Percentiles rank a stretch among this genome's conserved stretches.
These are phyloP conservation scores for Fonsecaea erecta DNA, from an alignment of 2,329 filamentous ascomycete species.

Conservation along the genomic window DNA sequence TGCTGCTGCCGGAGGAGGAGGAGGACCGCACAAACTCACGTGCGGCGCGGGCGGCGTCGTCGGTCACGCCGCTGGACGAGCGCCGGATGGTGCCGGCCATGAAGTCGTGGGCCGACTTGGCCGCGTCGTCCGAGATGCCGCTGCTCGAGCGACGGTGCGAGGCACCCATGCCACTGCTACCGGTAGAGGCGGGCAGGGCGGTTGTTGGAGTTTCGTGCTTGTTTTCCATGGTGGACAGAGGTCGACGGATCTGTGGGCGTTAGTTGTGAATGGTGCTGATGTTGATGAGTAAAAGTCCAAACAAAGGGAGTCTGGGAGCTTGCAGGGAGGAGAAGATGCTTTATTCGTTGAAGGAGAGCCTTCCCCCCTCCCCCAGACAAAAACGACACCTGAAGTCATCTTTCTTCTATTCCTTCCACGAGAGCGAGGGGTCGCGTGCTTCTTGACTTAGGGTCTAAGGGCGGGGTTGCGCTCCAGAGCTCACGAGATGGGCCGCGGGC, in stretches of 20 bases:
- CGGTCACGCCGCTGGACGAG: conserved; percentile 29
- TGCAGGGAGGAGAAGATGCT: background rate
- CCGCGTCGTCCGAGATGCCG: conserved; percentile 30
- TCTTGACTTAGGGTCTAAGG: conserved; percentile 6
- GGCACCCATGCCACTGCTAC: conserved; percentile 10
- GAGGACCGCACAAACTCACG: conserved; percentile 24
- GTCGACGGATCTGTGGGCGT: background rate
- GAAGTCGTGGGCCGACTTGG: conserved; percentile 32
- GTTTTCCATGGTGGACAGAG: conserved; percentile 4
- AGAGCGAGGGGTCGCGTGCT: conserved; percentile 25
- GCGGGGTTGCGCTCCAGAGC: conserved; percentile 18
- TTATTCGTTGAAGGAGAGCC: background rate
- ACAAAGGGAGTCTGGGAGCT: background rate
- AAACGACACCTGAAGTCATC: conserved; percentile 4
- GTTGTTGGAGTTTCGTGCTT: conserved; percentile 19
- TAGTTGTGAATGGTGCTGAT: background rate
- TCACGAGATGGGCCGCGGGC: conserved; percentile 2
- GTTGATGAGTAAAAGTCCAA: background rate
- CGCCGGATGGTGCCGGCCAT: conserved; percentile 30
- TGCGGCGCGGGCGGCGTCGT: conserved; percentile 26
- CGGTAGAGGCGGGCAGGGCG: conserved; percentile 12
- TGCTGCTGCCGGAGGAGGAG: conserved; percentile 3
- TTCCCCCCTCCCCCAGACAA: no score
- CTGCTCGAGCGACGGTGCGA: conserved; percentile 30
- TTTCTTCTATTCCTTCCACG: background rate